Evolutionary conservation across 2,329 filamentous ascomycete species (phyloP), one percentile per base, ranked within the genome.

Genomic region (Calonectria honghensis): DNA sequence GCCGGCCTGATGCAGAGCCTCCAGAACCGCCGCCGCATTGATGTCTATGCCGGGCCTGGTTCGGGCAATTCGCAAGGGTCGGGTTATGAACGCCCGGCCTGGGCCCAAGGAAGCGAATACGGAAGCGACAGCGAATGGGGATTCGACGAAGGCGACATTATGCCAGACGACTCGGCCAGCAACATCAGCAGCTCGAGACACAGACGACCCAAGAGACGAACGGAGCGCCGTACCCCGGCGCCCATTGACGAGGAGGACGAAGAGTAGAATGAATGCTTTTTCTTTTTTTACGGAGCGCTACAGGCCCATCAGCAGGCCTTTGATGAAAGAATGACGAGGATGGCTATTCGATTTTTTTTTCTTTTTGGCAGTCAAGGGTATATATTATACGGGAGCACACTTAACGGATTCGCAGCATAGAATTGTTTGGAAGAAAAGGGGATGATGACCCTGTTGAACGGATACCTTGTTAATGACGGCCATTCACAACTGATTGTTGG

Each of bases 121-220:
- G 88, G 89, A n/a, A 90, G 88, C 77, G 90, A 92, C 75, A 90
- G 90, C 67, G 91, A 93, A 72, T 91, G 90, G 87, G 88, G 87
- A 24, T 88, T 89, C 63, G 91, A 92, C 69, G 89, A 91, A 73
- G 87, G 88, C 57, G 90, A 92, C 79, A 87, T 96, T 64, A 93
- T 93, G 78, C 94, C 94, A 0, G 94, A 96, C 81, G 94, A 96
- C 83, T 94, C 91, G 70, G 94, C 94, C 31, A 96, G 94, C 84
- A 96, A 96, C 82, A 94, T 96, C 74, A 93, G 91, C 81, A 94
- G 92, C 82, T 93, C 93, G 68, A 85, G 93, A 79, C 89, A 93
- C 81, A 89, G 92, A 78, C 88, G 92, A 81, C 93, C 91, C 52
- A 94, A 93, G 88, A 87, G 93, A 81, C 90, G 92, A 79, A 91